Evolutionary conservation across 106 monocot genomes (phyloP), one percentile per base, ranked within the genome.

Genomic region (Apostasia shenzhenica): DNA sequence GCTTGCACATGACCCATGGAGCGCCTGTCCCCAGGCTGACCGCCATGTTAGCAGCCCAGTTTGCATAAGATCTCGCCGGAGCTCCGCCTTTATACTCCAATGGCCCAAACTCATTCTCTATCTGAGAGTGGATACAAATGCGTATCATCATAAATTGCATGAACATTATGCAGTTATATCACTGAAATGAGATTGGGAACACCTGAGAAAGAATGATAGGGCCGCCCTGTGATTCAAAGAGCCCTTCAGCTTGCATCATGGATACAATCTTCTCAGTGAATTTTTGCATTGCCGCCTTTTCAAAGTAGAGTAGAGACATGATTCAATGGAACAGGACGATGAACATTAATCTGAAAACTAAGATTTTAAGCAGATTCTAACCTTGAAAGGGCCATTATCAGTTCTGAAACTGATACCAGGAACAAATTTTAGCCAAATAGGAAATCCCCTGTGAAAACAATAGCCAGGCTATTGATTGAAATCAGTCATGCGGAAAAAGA

Each of bases 321-420:
- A 45, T 39, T 3, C 37, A n/a, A 59, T 2, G 3, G 3, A 63
- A 14, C 47, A 54, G 50, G 55, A 55, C 49, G 47, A 57, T 59
- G 37, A 46, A 14, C 60, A 72, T 48, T 48, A 26, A 48, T 48
- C 0, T 2, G 50, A 58, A 42, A 55, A 59, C 5, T 40, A 10
- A 50, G 10, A 51, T 49, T 4, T 54, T 3, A 1, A 66, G 6
- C 11, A 54, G 46, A 56, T 55, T 3, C 39, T 63, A 54, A 91
- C 95, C 88, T 91, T 95, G 79, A 95, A 95, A 66, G 95, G 95
- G 50, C 73, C 86, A 75, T 95, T 95, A 63, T 95, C 88, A 46
- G 95, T 95, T 72, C 95, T 79, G 66, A 95, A 95, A 13, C 78
- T 86, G 58, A 95, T 89, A 7, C 95, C 95, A 61, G 83, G 79